Percentiles rank a stretch among this genome's conserved stretches.
These are phyloP conservation scores for Adansonia digitata DNA, from an alignment of 345 rosid species.

Conservation along the genomic window DNA sequence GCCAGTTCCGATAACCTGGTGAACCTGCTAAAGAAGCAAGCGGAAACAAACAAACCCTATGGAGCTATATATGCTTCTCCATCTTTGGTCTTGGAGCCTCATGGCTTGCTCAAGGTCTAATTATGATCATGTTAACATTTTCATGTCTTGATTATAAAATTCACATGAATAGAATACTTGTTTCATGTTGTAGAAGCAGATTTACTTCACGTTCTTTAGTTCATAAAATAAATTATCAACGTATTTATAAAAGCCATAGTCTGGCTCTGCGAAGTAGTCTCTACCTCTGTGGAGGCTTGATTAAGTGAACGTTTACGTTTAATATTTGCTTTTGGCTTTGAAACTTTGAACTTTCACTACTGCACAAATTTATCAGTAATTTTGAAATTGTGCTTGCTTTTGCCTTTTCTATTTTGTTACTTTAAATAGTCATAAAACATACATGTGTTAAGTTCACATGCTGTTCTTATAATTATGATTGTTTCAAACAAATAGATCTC, in stretches of 20 bases:
- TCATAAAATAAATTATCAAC: not conserved
- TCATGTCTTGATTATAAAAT: not conserved
- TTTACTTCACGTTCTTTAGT: not conserved
- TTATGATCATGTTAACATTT: not conserved
- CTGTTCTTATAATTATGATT: not conserved
- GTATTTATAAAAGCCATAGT: not conserved
- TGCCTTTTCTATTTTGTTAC: not conserved
- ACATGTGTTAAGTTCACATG: not conserved
- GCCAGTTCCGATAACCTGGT: conserved; percentile 72
- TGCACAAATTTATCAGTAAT: not conserved
- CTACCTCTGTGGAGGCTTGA: not conserved
- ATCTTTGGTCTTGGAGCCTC: conserved; percentile 81
- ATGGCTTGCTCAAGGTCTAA: conserved; percentile 81
- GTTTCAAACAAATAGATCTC: not conserved
- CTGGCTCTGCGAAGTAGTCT: not conserved
- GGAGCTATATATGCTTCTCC: conserved; percentile 99
- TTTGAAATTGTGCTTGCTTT: not conserved
- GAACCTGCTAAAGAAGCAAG: conserved; percentile 67
- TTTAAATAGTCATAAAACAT: not conserved
- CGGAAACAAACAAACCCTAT: conserved; percentile 68
- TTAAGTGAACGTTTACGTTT: not conserved
- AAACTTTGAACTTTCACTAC: not conserved
- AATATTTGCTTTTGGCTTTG: not conserved
- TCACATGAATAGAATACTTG: not conserved
- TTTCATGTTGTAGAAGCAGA: not conserved